Conservation (phyloP, 306 rosid species). For the Elaeagnus macrophylla region DNA sequence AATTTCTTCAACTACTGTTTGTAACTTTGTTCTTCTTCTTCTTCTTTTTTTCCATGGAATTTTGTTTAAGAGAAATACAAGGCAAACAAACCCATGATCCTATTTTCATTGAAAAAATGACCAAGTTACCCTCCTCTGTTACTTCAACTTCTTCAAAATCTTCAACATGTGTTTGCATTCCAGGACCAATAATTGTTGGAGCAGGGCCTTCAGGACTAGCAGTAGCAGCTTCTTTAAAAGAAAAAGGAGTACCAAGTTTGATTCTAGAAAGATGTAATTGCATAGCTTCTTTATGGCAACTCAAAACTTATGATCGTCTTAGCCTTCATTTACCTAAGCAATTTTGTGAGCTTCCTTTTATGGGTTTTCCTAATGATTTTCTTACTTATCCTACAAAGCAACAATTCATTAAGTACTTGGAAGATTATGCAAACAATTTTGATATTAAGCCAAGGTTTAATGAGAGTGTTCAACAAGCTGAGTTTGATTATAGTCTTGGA, state of each 20-base stretch:
- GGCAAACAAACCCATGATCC: constrained; percentile 75
- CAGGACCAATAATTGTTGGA: constrained; percentile 64
- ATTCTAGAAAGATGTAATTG: constrained; percentile 66
- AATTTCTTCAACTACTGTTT: background rate
- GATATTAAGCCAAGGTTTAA: constrained; percentile 45
- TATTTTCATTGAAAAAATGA: constrained; percentile 29
- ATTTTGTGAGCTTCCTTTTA: constrained; percentile 63
- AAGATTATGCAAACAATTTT: constrained; percentile 37
- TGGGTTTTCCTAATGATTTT: constrained; percentile 43
- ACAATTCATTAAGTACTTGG: constrained; percentile 55
- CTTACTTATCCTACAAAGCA: constrained; percentile 75
- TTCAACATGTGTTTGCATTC: constrained; percentile 15
- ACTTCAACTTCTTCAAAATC: background rate
- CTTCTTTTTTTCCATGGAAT: constrained; percentile 38
- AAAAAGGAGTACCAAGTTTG: constrained; percentile 33
- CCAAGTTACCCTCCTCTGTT: background rate
- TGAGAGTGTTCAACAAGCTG: constrained; percentile 39
- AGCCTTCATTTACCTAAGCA: constrained; percentile 68
- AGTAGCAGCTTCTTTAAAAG: constrained; percentile 56
- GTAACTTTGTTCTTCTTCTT: background rate
- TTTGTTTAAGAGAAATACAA: constrained; percentile 41
- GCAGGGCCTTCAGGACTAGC: constrained; percentile 89
- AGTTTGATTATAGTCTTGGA: constrained; percentile 38
- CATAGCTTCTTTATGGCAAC: constrained; percentile 84
- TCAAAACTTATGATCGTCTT: constrained; percentile 65